These are phyloP conservation scores for Eucalyptus globulus DNA, from an alignment of 345 rosid species.

Conservation along the genomic window DNA sequence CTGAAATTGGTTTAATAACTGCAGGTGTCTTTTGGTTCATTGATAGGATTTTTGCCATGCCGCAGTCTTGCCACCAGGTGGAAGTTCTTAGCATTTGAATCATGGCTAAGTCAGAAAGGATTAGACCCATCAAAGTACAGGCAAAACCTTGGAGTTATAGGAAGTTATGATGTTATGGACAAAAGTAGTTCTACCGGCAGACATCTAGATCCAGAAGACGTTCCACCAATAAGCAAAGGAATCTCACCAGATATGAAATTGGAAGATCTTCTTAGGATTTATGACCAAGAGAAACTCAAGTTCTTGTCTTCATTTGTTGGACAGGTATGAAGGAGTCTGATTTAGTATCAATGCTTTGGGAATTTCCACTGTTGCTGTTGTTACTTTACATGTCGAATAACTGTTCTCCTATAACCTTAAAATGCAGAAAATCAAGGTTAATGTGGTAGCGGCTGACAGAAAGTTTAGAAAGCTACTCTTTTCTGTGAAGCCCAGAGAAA, in stretches of 20 bases:
- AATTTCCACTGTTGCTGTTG: neutral
- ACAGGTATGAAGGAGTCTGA: conserved; percentile 45
- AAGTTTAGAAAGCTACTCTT: conserved; percentile 56
- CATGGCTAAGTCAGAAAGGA: conserved; percentile 89
- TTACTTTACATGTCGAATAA: neutral
- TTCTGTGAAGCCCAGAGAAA: conserved; percentile 77
- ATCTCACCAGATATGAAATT: conserved; percentile 63
- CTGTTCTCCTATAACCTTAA: neutral
- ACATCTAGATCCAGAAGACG: conserved; percentile 16
- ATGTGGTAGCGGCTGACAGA: conserved; percentile 50
- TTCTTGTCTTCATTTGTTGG: conserved; percentile 79
- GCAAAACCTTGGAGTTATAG: conserved; percentile 59
- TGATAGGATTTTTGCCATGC: conserved; percentile 83
- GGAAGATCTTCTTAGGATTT: conserved; percentile 73
- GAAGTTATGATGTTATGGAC: conserved; percentile 33
- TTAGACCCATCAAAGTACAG: conserved; percentile 67
- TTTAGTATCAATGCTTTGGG: neutral
- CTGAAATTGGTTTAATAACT: neutral
- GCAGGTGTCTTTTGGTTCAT: conserved; percentile 81
- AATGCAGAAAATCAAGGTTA: conserved; percentile 62
- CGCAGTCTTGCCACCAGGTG: conserved; percentile 69
- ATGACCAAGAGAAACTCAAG: conserved; percentile 77
- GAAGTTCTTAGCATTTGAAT: conserved; percentile 88
- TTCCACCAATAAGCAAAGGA: conserved; percentile 11
- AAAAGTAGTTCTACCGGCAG: conserved; percentile 18